Evolutionary conservation across 2,329 filamentous ascomycete genomes (phyloP).

Genomic region (Fusarium graminum): DNA sequence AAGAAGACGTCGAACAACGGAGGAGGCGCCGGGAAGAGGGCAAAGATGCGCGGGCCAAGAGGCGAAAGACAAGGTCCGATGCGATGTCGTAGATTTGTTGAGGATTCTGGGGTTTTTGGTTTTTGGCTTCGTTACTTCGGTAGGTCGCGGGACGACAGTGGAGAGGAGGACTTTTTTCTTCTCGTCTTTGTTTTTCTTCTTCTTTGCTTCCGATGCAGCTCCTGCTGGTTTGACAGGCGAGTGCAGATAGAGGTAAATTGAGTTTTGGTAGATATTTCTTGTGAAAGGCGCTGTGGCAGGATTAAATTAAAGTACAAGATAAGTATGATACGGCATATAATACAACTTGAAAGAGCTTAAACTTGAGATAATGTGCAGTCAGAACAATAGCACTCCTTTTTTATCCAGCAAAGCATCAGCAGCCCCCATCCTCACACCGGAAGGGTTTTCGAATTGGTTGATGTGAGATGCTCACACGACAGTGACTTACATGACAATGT

Average conservation of each 20-base stretch:
- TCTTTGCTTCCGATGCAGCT: not conserved
- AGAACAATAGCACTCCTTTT: not conserved
- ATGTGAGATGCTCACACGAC: conserved; percentile 17
- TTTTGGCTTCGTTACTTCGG: conserved; percentile 18
- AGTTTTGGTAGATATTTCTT: not conserved
- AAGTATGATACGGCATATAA: not conserved
- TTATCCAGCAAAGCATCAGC: conserved; percentile 2
- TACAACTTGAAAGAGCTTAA: not conserved
- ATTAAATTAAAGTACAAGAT: not conserved
- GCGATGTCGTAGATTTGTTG: conserved; percentile 42
- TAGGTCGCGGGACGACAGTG: conserved; percentile 32
- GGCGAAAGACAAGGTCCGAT: conserved; percentile 36
- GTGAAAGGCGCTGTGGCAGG: not conserved
- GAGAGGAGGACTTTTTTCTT: conserved; percentile 7
- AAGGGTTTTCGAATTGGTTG: not conserved
- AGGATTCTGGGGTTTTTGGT: conserved; percentile 38
- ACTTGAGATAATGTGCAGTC: not conserved
- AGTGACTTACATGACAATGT: conserved; percentile 26
- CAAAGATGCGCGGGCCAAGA: conserved; percentile 43
- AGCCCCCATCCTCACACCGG: not conserved
- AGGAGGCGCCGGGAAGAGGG: conserved; percentile 41
- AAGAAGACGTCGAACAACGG: conserved; percentile 36
- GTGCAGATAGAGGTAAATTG: not conserved
- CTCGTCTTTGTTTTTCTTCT: not conserved
- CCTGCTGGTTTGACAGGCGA: conserved; percentile 19